A percentile compares a stretch with the other conserved stretches of the same genome.
Conservation (phyloP, 2,329 filamentous ascomycete genomes). For the Phyllosticta paracitricarpa region DNA sequence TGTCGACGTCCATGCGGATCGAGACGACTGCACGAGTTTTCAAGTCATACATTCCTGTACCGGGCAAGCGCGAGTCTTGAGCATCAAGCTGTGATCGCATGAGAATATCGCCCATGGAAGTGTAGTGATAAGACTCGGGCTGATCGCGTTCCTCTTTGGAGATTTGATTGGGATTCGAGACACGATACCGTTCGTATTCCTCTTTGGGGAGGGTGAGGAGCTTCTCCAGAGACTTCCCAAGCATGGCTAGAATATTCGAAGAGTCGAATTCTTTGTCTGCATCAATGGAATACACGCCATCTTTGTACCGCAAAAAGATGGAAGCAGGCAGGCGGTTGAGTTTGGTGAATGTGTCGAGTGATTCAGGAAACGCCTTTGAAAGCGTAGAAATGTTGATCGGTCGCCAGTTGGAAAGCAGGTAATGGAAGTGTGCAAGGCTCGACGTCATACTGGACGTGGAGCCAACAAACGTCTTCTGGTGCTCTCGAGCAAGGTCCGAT, state of each 20-base stretch:
- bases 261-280: slow-evolving; percentile 86
- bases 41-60: slow-evolving; percentile 88
- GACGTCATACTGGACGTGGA: slow-evolving; percentile 96
- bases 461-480: slow-evolving; percentile 73
- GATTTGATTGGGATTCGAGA: slow-evolving; percentile 56
- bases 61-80: slow-evolving; percentile 73
- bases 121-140: slow-evolving; percentile 67
- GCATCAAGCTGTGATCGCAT: slow-evolving; percentile 95
- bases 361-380: slow-evolving; percentile 55
- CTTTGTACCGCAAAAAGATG: slow-evolving; percentile 70
- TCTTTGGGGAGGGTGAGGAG: slow-evolving; percentile 73
- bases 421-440: slow-evolving; percentile 84
- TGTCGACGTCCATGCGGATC: slow-evolving; percentile 73
- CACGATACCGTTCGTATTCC: slow-evolving; percentile 78
- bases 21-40: slow-evolving; percentile 90
- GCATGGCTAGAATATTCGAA: slow-evolving; percentile 77
- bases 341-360: slow-evolving; percentile 57
- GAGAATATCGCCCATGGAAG: slow-evolving; percentile 74
- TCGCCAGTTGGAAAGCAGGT: slow-evolving; percentile 76
- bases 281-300: slow-evolving; percentile 88
- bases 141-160: slow-evolving; percentile 61
- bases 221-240: slow-evolving; percentile 96
- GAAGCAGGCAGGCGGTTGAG: slow-evolving; percentile 66
- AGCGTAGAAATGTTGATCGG: slow-evolving; percentile 55
- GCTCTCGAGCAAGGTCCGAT: slow-evolving; percentile 53